Base-by-base conservation (phyloP, 2,329 filamentous ascomycete species). In the Colletotrichum ledebouriae region DNA sequence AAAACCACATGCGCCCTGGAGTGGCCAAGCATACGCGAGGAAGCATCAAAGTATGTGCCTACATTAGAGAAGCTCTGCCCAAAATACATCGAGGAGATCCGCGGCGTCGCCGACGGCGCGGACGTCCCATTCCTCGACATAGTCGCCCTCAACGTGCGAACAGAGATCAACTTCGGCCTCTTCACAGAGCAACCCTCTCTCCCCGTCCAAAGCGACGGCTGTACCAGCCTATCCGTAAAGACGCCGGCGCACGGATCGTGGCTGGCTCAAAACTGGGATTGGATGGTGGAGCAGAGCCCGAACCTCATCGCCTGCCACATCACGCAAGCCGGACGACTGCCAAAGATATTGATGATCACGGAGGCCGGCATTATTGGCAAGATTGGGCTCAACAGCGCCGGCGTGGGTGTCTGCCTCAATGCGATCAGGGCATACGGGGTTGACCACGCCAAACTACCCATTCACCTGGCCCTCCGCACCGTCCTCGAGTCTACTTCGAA, bases 311-410 rank as follows among this genome's bases (percentile, higher is more conserved):
- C 72, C 83, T 37, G 80, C 83, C 17, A 81, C 81, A 83, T 87
- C 56, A 73, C 75, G 1, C 82, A 84, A 55, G 70, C 73, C 1
- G 73, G 70, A 6, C 82, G 70, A 7, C 82, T 82, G 29, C 86
- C 86, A 0, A 78, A 77, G 1, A 83, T 89, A 63, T 76, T 83
- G n/a, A 87, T 87, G 78, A 79, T 89, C 20, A 89, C 87, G 0
- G 87, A 90, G 59, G 81, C 84, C 0, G 87, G 87, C 13, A 82
- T 90, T 20, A 84, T 91, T 39, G 89, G 88, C 13, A 91, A 91
- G 75, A 90, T 91, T 20, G 89, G 89, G 0, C 79, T 91, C 71
- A 91, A 91, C 73, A 79, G 78, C 12, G 73, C 75, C 0, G 87
- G 88, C 0, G 86, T 91, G 0, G 89, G 87, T 0, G 84, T 85